Evolutionary conservation across 768 basidiomycete genomes (phyloP).

Genomic region (Strobilomyces echinocephalus): DNA sequence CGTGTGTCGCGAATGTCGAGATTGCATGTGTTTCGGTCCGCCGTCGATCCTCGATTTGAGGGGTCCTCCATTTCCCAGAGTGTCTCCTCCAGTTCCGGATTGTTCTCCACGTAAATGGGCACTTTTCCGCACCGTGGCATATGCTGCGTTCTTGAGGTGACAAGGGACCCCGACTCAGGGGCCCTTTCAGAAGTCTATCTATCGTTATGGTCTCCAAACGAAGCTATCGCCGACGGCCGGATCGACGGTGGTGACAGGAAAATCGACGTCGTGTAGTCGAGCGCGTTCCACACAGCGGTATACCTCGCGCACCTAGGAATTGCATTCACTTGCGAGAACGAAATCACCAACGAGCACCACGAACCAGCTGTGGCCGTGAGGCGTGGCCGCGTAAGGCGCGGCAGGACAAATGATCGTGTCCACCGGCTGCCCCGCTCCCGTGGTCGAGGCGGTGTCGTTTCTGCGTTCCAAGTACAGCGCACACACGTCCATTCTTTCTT

Average conservation of each 20-base stretch:
- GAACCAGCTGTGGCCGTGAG: slow-evolving; percentile 51
- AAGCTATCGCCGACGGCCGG: no score
- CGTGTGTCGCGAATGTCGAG: no score
- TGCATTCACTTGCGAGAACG: background rate
- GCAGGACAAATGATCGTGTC: slow-evolving; percentile 70
- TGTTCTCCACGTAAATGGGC: no score
- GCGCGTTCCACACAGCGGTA: slow-evolving; percentile 59
- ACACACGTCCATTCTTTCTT: slow-evolving; percentile 41
- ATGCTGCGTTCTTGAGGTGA: no score
- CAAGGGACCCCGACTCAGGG: no score
- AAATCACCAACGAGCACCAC: slow-evolving; percentile 10
- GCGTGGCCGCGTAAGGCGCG: slow-evolving; percentile 52
- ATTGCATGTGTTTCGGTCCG: no score
- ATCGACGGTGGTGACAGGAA: slow-evolving; percentile 64
- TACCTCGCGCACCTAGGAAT: slow-evolving; percentile 37
- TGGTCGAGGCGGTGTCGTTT: slow-evolving; percentile 46
- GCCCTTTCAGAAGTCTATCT: slow-evolving; percentile 19
- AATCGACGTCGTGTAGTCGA: slow-evolving; percentile 60
- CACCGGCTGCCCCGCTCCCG: slow-evolving; percentile 66
- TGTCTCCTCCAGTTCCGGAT: no score
- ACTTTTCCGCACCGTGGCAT: no score
- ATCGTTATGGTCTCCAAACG: no score
- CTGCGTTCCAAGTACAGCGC: slow-evolving; percentile 59
- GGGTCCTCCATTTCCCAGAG: no score
- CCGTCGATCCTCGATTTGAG: no score